Evolutionary conservation across 441 rosid genomes (phyloP).

Genomic region (Populus hybrid): DNA sequence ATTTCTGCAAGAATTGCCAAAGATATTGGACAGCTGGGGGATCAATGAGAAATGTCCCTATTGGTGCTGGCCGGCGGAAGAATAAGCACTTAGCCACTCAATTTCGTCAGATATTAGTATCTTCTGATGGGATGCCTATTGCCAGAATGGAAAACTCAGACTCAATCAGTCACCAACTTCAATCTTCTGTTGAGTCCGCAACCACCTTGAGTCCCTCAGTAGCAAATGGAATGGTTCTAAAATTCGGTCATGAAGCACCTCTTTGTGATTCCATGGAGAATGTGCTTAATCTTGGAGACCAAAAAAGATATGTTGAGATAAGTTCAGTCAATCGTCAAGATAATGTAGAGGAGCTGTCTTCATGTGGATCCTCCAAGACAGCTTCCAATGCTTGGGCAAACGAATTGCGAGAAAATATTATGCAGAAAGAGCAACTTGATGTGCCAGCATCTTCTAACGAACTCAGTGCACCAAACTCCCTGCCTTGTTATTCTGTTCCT

Average conservation of each 20-base stretch:
- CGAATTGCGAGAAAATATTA: constrained; percentile 25
- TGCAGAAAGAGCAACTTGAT: constrained; percentile 31
- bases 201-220: constrained; percentile 31
- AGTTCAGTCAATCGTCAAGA: constrained; percentile 29
- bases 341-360: constrained; percentile 36
- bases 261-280: constrained; percentile 58
- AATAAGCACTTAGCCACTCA: constrained; percentile 57
- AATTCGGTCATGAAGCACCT: constrained; percentile 57
- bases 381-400: constrained; percentile 27
- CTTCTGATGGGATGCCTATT: constrained; percentile 43
- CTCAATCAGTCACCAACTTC: constrained; percentile 35
- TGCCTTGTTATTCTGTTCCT: constrained; percentile 39
- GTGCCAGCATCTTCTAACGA: constrained; percentile 27
- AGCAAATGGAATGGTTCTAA: constrained; percentile 48
- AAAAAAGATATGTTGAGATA: constrained; percentile 27
- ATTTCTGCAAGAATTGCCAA: constrained; percentile 82
- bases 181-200: constrained; percentile 34
- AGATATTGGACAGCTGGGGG: constrained; percentile 92
- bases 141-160: constrained; percentile 36
- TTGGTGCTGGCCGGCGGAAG: constrained; percentile 75
- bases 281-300: constrained; percentile 51
- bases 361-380: constrained; percentile 32
- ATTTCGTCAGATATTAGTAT: constrained; percentile 44
- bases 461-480: constrained; percentile 21
- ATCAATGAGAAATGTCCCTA: constrained; percentile 73